Conservation (phyloP, 176 grass and related monocot species). For the Bromus sterilis region DNA sequence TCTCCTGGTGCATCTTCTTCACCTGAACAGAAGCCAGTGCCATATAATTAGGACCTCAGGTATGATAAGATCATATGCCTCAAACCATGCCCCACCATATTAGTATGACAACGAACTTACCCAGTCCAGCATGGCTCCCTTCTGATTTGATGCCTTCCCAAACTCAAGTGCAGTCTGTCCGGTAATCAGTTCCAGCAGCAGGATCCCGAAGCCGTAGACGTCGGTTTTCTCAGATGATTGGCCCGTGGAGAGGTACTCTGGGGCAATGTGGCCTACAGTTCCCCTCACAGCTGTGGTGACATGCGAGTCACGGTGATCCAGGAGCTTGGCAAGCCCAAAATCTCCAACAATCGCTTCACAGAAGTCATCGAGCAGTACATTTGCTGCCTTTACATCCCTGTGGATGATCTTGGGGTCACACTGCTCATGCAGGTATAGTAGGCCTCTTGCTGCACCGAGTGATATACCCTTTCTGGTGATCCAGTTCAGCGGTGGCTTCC, state of each 20-base stretch:
- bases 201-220: conserved; percentile 79
- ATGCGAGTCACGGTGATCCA: conserved; percentile 76
- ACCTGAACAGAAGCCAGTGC: conserved; percentile 41
- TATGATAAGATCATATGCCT: background rate
- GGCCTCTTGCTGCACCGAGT: conserved; percentile 65
- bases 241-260: conserved; percentile 81
- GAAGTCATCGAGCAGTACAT: conserved; percentile 67
- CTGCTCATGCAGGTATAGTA: conserved; percentile 85
- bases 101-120: conserved; percentile 39
- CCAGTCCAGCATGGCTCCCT: conserved; percentile 91
- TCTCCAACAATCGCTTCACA: conserved; percentile 76
- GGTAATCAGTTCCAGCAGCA: conserved; percentile 73
- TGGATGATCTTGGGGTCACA: conserved; percentile 94
- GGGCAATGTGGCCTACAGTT: conserved; percentile 82
- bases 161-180: conserved; percentile 76
- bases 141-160: conserved; percentile 77
- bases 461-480: conserved; percentile 72
- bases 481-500: conserved; percentile 77
- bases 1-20: conserved; percentile 85
- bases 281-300: conserved; percentile 81
- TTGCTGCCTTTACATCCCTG: conserved; percentile 84
- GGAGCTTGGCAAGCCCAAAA: conserved; percentile 82
- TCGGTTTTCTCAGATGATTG: conserved; percentile 94
- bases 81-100: background rate
- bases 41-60: background rate